phyloP scores from a whole-genome alignment of 169 alveolate species.

The Eimeria necatrix region DNA sequence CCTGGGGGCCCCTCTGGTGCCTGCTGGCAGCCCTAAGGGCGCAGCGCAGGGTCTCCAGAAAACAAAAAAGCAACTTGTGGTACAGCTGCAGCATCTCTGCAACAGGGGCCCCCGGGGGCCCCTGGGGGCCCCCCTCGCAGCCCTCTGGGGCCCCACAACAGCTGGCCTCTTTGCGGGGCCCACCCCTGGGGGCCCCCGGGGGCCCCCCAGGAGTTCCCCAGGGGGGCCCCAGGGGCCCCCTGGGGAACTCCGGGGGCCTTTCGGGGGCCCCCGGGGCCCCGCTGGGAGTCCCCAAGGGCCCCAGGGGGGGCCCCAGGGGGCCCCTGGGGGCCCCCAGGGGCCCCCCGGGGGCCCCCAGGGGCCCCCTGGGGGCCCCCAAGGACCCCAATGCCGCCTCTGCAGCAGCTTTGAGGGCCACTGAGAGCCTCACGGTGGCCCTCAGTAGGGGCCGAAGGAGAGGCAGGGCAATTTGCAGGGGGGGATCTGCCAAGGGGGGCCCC shows the following conservation, averaged over 20 bases:
- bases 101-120: conserved; percentile 1
- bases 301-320: not conserved
- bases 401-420: conserved; percentile 12
- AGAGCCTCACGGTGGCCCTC: not conserved
- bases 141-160: not conserved
- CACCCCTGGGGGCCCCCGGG: conserved; percentile 9
- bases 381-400: not conserved
- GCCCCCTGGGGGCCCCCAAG: not conserved
- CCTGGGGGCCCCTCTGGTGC: not conserved
- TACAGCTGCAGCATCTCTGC: conserved; percentile 1
- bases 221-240: too few species aligned
- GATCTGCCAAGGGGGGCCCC: conserved; percentile 26
- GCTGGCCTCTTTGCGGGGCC: too few species aligned
- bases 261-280: conserved; percentile 1
- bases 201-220: not conserved
- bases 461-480: conserved; percentile 42
- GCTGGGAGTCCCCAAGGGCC: too few species aligned
- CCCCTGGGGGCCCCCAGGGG: too few species aligned
- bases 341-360: conserved; percentile 7
- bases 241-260: not conserved
- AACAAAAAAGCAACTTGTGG: not conserved
- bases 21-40: conserved; percentile 39
- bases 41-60: conserved; percentile 24
- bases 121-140: not conserved
- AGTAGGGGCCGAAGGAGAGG: conserved; percentile 19